Conservation (phyloP, 73 alveolate genomes). For the Symbiodinium pilosum region DNA sequence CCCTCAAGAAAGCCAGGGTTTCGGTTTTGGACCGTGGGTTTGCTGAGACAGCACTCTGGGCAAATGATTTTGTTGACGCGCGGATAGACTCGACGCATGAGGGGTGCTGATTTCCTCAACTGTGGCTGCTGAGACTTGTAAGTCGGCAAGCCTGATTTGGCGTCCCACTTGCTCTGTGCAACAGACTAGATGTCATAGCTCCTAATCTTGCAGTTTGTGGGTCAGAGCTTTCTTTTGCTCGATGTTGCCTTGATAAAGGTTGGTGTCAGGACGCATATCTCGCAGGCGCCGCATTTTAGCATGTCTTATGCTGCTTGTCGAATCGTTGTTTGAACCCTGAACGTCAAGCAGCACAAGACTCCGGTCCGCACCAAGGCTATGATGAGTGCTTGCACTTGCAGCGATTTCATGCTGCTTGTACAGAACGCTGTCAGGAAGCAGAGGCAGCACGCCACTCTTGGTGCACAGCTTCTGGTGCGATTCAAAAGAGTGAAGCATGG, state of each 20-base stretch:
- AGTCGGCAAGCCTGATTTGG: background rate
- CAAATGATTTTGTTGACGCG: background rate
- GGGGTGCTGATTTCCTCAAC: background rate
- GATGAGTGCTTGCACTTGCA: background rate
- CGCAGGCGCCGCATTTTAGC: slow-evolving; percentile 10
- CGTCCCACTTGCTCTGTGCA: background rate
- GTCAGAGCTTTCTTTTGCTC: too few species aligned
- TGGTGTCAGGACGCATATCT: background rate
- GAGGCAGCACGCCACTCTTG: background rate
- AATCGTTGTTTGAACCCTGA: background rate
- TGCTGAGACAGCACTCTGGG: background rate
- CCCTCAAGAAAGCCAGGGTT: too few species aligned
- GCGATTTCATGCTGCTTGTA: background rate
- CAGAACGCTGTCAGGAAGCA: background rate
- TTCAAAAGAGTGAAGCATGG: background rate
- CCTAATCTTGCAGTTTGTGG: too few species aligned
- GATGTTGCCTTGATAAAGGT: too few species aligned
- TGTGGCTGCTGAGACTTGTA: background rate
- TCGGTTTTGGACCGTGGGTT: too few species aligned
- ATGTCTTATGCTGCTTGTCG: background rate
- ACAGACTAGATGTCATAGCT: too few species aligned
- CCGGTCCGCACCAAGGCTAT: background rate
- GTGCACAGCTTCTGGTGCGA: background rate
- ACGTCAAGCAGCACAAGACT: background rate
- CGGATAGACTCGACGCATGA: background rate